These are phyloP conservation scores for Mitragyna speciosa DNA, from an alignment of 257 asterid species.

Conservation along the genomic window DNA sequence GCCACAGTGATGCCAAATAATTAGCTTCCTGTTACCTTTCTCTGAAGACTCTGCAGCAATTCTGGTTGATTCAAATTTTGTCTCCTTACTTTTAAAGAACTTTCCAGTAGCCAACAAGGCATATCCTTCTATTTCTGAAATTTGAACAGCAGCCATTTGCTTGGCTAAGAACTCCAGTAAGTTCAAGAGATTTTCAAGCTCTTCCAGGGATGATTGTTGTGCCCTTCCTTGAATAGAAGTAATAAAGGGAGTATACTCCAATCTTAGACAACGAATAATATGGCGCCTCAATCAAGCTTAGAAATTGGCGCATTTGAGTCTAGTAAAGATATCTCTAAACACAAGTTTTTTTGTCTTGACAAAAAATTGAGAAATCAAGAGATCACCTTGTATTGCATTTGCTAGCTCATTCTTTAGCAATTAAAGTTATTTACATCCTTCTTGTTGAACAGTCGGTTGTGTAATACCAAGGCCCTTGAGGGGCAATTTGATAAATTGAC, in stretches of 20 bases:
- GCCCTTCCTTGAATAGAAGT: background rate
- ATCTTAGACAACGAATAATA: background rate
- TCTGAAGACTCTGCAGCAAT: background rate
- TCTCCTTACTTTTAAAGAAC: too few species aligned
- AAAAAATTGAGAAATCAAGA: background rate
- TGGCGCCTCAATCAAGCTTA: background rate
- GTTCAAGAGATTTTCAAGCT: too few species aligned
- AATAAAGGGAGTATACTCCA: background rate
- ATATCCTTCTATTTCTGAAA: too few species aligned
- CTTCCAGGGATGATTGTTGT: background rate
- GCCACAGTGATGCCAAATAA: background rate
- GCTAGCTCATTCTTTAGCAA: too few species aligned
- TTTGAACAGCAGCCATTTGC: too few species aligned
- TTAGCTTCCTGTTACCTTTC: background rate
- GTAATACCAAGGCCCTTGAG: too few species aligned
- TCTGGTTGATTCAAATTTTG: too few species aligned
- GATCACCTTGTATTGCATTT: background rate
- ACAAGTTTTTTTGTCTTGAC: background rate
- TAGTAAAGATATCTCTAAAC: background rate
- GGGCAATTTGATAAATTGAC: too few species aligned
- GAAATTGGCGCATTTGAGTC: background rate
- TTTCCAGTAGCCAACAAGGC: too few species aligned
- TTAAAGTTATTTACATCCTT: background rate
- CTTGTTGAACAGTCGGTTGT: background rate
- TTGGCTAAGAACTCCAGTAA: too few species aligned